Evolutionary conservation across 148 eudicot genomes (phyloP).

Genomic region (Euryodendron excelsum): DNA sequence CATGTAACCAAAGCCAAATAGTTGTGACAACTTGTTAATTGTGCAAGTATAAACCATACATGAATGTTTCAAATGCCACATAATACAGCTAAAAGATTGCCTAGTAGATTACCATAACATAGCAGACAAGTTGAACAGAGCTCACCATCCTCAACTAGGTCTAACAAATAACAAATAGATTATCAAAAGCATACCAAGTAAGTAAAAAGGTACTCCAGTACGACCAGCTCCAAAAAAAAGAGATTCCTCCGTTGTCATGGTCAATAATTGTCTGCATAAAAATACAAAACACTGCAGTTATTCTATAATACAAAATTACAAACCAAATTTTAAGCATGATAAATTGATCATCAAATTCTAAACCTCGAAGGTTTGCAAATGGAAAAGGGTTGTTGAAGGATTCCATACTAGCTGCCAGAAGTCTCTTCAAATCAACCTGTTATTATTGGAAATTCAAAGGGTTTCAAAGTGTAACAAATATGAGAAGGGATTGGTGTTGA

Average conservation of each 20-base stretch:
- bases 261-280: constrained; percentile 61
- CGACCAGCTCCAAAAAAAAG: constrained; percentile 92
- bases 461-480: background rate
- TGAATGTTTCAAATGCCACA: background rate
- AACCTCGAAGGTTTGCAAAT: background rate
- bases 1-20: background rate
- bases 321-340: background rate
- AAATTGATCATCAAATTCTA: no score
- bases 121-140: background rate
- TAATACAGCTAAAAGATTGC: background rate
- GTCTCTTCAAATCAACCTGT: no score
- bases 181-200: constrained; percentile 59
- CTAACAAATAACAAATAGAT: background rate
- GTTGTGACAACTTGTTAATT: background rate
- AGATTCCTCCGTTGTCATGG: constrained; percentile 50
- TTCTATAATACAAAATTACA: background rate
- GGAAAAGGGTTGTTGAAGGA: background rate
- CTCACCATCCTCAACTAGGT: background rate
- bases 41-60: background rate
- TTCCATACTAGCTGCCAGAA: background rate
- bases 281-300: constrained; percentile 9
- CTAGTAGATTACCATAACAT: background rate
- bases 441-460: no score
- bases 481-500: background rate
- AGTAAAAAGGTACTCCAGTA: constrained; percentile 96